A percentile compares a stretch with the other conserved stretches of the same genome.
phyloP scores from a whole-genome alignment of 129 eudicot species.

The Helianthus tuberosus region DNA sequence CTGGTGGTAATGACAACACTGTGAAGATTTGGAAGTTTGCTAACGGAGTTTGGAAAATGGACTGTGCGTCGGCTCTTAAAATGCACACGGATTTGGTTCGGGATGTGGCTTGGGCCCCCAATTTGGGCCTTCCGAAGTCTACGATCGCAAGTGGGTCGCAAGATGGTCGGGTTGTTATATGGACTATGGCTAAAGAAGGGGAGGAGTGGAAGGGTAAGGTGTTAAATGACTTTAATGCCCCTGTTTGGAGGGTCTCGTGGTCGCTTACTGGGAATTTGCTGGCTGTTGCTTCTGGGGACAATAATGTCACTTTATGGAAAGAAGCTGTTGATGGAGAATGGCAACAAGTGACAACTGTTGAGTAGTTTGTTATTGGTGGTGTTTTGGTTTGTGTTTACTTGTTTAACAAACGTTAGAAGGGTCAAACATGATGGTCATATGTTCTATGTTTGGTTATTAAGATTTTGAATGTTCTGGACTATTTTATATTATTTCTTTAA shows the following conservation, averaged over 20 bases:
- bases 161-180: conserved; percentile 42
- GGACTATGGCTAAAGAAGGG: conserved; percentile 38
- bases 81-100: conserved; percentile 40
- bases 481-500: not conserved
- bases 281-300: conserved; percentile 48
- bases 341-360: conserved; percentile 38
- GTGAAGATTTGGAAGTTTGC: conserved; percentile 37
- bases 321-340: conserved; percentile 46
- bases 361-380: conserved; percentile 25
- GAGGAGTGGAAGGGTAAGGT: conserved; percentile 42
- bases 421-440: conserved; percentile 19
- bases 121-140: conserved; percentile 39
- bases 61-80: conserved; percentile 32
- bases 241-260: conserved; percentile 50
- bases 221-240: conserved; percentile 40
- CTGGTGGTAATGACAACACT: conserved; percentile 41
- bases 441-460: conserved; percentile 22
- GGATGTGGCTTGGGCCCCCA: conserved; percentile 47
- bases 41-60: conserved; percentile 39
- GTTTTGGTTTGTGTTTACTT: conserved; percentile 29
- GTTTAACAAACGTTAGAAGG: conserved; percentile 17
- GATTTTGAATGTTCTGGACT: not conserved
- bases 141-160: conserved; percentile 42
- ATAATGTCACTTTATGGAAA: conserved; percentile 45
- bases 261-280: conserved; percentile 41